Evolutionary conservation across 2,329 filamentous ascomycete species (phyloP).

Genomic region (Botrytis squamosa): DNA sequence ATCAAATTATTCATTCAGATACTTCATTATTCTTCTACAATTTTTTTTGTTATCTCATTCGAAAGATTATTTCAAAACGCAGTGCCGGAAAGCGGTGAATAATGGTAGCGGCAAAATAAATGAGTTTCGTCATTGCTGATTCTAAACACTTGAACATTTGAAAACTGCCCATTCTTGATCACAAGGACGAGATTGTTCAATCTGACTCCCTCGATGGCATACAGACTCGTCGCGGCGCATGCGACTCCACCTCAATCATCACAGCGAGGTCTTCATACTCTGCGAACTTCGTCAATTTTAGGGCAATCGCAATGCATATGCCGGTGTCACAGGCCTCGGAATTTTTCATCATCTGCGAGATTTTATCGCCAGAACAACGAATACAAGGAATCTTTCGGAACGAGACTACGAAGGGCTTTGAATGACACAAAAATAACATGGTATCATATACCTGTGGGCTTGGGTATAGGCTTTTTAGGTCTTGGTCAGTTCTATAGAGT

Average conservation of each 20-base stretch:
- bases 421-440: conserved; percentile 66
- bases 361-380: conserved; percentile 30
- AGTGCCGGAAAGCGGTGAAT: conserved; percentile 4
- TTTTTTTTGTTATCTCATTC: background rate
- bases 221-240: conserved; percentile 7
- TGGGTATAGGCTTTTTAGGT: conserved; percentile 67
- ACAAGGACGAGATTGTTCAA: conserved; percentile 1
- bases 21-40: background rate
- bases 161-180: background rate
- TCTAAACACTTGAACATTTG: background rate
- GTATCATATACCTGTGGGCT: conserved; percentile 68
- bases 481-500: conserved; percentile 63
- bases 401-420: conserved; percentile 56
- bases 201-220: conserved; percentile 7
- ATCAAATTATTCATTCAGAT: background rate
- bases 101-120: conserved; percentile 10
- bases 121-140: conserved; percentile 17
- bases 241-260: background rate
- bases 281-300: conserved; percentile 20
- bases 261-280: background rate
- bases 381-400: conserved; percentile 38
- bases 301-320: conserved; percentile 26
- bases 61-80: background rate
- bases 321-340: conserved; percentile 29
- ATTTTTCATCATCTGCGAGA: conserved; percentile 35